A percentile compares a stretch with the other conserved stretches of the same genome.
phyloP scores from a whole-genome alignment of 2,329 filamentous ascomycete genomes.

The Alternaria conjuncta region DNA sequence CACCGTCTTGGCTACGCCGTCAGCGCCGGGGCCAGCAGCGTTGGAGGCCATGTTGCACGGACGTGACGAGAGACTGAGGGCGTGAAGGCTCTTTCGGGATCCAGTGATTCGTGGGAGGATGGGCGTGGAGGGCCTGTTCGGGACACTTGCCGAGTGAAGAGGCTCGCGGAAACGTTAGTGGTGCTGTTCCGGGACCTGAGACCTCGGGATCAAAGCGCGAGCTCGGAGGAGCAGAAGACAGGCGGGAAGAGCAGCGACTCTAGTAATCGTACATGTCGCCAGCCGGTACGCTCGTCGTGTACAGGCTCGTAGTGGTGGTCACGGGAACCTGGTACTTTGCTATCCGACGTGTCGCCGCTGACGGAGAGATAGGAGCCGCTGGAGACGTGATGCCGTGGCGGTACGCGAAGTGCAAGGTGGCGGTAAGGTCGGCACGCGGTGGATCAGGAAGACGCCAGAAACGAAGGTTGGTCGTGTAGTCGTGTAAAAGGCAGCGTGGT shows the following conservation, averaged over 20 bases:
- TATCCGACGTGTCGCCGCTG: constrained; percentile 13
- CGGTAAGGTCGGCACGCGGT: neutral
- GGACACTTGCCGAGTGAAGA: constrained; percentile 6
- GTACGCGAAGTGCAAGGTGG: neutral
- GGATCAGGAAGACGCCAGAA: neutral
- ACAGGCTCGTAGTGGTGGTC: constrained; percentile 2
- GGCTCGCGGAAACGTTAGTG: constrained; percentile 12
- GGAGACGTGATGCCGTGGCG: constrained; percentile 1
- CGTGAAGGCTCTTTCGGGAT: neutral
- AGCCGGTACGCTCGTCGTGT: constrained; percentile 11
- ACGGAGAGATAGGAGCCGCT: constrained; percentile 1
- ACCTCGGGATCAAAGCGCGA: constrained; percentile 16
- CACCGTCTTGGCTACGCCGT: constrained; percentile 34
- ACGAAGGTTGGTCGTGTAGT: neutral
- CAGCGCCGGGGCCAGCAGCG: constrained; percentile 29
- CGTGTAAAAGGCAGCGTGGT: neutral
- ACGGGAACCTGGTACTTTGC: neutral
- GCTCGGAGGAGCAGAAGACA: constrained; percentile 10
- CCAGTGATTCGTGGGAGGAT: neutral
- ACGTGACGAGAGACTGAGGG: neutral
- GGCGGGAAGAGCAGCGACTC: constrained; percentile 2
- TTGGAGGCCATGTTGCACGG: constrained; percentile 38
- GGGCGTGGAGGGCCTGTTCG: neutral
- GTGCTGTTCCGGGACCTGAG: constrained; percentile 8
- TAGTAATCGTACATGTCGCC: constrained; percentile 19